phyloP scores from a whole-genome alignment of 352 stramenopile genomes.

The Phytopythium boreale region DNA sequence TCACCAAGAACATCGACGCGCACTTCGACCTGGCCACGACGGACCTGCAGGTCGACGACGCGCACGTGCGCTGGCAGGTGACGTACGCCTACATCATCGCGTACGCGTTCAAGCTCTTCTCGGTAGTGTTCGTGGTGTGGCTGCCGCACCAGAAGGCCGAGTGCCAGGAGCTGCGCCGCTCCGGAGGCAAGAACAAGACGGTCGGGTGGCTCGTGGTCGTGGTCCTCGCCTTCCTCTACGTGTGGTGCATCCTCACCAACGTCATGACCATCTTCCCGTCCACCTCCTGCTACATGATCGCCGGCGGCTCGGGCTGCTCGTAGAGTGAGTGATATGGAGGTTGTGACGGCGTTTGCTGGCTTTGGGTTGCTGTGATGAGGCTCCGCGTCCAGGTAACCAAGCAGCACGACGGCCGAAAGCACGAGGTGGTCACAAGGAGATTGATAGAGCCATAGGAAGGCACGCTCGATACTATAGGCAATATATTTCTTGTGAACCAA shows the following conservation, averaged over 20 bases:
- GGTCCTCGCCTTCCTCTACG: slow-evolving; percentile 32
- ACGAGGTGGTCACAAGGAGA: too few relatives aligned
- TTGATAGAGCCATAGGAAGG: too few relatives aligned
- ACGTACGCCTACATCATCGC: slow-evolving; percentile 32
- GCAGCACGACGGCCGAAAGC: background rate
- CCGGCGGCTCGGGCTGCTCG: slow-evolving; percentile 33
- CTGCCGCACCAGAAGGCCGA: slow-evolving; percentile 45
- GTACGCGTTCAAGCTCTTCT: slow-evolving; percentile 39
- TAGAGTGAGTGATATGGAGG: background rate
- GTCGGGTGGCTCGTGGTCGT: slow-evolving; percentile 32
- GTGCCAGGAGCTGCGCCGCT: slow-evolving; percentile 34
- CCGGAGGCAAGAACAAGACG: slow-evolving; percentile 31
- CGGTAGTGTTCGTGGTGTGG: slow-evolving; percentile 30
- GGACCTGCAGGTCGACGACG: slow-evolving; percentile 33
- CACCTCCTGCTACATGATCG: slow-evolving; percentile 41
- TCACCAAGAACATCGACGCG: slow-evolving; percentile 51
- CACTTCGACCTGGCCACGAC: slow-evolving; percentile 33
- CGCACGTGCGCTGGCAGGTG: slow-evolving; percentile 25
- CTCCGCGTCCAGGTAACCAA: too few relatives aligned
- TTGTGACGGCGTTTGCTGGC: too few relatives aligned
- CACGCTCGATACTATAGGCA: background rate
- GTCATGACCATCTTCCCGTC: slow-evolving; percentile 46
- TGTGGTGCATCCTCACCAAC: slow-evolving; percentile 52
- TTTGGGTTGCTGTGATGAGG: too few relatives aligned
- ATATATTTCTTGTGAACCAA: background rate